Evolutionary conservation across 2,329 filamentous ascomycete genomes (phyloP).

Genomic region (Microsporum ferrugineum): DNA sequence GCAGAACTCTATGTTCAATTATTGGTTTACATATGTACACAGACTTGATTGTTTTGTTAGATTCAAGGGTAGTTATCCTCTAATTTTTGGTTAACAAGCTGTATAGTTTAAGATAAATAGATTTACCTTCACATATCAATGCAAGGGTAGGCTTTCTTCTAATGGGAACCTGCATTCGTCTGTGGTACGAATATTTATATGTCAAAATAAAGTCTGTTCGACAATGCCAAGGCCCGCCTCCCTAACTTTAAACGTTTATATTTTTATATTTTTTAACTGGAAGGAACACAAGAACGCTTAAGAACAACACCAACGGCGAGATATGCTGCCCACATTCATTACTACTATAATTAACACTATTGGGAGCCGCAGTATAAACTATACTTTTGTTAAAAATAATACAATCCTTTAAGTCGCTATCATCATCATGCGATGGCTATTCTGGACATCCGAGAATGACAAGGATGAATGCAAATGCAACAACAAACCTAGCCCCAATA

Average conservation of each 20-base stretch:
- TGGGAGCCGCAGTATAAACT: not conserved
- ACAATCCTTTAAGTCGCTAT: not conserved
- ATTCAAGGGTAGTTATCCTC: not conserved
- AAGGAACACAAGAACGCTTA: not conserved
- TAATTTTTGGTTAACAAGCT: not conserved
- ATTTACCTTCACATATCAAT: not conserved
- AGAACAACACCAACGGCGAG: not conserved
- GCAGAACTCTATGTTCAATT: no score
- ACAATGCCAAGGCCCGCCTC: not conserved
- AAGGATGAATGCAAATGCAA: constrained; percentile 1
- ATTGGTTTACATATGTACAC: not conserved
- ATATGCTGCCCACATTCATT: not conserved
- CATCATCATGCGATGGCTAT: constrained; percentile 39
- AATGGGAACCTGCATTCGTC: no score
- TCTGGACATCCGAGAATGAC: constrained; percentile 28
- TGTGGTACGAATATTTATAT: not conserved
- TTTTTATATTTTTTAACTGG: not conserved
- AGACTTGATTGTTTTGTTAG: not conserved
- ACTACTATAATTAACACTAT: not conserved
- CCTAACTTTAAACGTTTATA: not conserved
- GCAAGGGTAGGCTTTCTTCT: not conserved
- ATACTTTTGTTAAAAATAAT: not conserved
- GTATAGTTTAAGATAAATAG: not conserved
- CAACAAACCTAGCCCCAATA: not conserved
- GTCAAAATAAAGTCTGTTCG: not conserved